Percentiles rank a stretch among this genome's conserved stretches.
phyloP scores from a whole-genome alignment of 1,284 basidiomycete species.

The Golubevia sp. region DNA sequence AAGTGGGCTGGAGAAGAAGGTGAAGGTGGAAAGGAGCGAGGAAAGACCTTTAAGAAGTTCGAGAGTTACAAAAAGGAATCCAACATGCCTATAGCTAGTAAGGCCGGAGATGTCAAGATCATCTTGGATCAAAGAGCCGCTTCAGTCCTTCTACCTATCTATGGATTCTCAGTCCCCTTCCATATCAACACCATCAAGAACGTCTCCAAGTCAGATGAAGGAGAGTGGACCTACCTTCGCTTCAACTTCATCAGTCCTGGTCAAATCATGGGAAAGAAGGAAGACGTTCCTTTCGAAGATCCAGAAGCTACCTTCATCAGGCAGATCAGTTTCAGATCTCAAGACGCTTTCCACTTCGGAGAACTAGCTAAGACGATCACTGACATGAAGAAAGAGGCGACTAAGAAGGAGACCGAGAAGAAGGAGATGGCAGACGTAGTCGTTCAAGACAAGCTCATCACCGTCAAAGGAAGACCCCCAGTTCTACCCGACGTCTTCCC shows the following conservation, averaged over 20 bases:
- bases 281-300: constrained; percentile 99
- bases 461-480: constrained; percentile 71
- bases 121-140: constrained; percentile 86
- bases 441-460: constrained; percentile 86
- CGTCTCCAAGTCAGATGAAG: constrained; percentile 95
- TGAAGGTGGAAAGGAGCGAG: constrained; percentile 66
- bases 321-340: constrained; percentile 89
- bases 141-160: constrained; percentile 87
- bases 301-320: constrained; percentile 96
- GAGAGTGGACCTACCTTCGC: constrained; percentile 88
- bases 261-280: constrained; percentile 96
- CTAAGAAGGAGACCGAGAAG: constrained; percentile 95
- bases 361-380: constrained; percentile 88
- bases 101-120: constrained; percentile 68
- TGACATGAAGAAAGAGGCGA: constrained; percentile 92
- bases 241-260: constrained; percentile 99
- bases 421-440: constrained; percentile 98
- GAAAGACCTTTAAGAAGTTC: constrained; percentile 91
- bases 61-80: constrained; percentile 95
- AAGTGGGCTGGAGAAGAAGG: constrained; percentile 71
- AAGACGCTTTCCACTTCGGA: constrained; percentile 86
- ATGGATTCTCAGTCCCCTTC: constrained; percentile 95
- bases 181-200: constrained; percentile 99
- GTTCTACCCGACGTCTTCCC: constrained; percentile 86
- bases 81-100: constrained; percentile 71